phyloP scores from a whole-genome alignment of 805 yeast genomes.

The Saturnispora sanitii region DNA sequence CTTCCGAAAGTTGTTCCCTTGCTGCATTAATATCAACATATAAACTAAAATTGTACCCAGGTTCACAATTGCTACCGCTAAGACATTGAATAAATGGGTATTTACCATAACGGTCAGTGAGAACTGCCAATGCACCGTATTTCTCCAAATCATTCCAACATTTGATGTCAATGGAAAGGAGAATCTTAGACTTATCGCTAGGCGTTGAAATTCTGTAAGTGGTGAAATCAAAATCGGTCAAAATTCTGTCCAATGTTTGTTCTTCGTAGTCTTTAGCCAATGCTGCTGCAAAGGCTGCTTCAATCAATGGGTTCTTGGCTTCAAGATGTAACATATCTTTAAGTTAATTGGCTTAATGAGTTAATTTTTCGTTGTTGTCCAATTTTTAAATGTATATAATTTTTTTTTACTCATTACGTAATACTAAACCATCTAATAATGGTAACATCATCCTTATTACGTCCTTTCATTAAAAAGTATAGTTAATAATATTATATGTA shows the following conservation, averaged over 20 bases:
- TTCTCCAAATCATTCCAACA: slow-evolving; percentile 65
- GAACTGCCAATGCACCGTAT: slow-evolving; percentile 53
- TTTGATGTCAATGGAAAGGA: slow-evolving; percentile 62
- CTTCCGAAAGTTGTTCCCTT: slow-evolving; percentile 27
- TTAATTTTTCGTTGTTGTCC: no score
- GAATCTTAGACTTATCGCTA: slow-evolving; percentile 52
- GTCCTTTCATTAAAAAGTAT: neutral
- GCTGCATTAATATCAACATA: slow-evolving; percentile 41
- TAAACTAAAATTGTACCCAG: slow-evolving; percentile 75
- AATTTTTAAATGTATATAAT: no score
- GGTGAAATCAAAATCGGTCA: slow-evolving; percentile 93
- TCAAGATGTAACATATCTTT: slow-evolving; percentile 70
- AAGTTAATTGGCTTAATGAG: no score
- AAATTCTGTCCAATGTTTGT: slow-evolving; percentile 65
- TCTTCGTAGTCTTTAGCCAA: slow-evolving; percentile 40
- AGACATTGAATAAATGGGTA: slow-evolving; percentile 29
- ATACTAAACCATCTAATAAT: no score
- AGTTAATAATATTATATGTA: neutral
- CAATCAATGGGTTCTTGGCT: slow-evolving; percentile 71
- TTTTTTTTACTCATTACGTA: no score
- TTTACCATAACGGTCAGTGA: slow-evolving; percentile 41
- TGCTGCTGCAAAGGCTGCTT: slow-evolving; percentile 70
- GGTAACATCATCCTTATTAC: no score
- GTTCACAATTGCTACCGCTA: slow-evolving; percentile 40
- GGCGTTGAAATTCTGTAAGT: slow-evolving; percentile 90